Evolutionary conservation across 2,329 filamentous ascomycete species (phyloP).

Genomic region (Penicillium frequentans): DNA sequence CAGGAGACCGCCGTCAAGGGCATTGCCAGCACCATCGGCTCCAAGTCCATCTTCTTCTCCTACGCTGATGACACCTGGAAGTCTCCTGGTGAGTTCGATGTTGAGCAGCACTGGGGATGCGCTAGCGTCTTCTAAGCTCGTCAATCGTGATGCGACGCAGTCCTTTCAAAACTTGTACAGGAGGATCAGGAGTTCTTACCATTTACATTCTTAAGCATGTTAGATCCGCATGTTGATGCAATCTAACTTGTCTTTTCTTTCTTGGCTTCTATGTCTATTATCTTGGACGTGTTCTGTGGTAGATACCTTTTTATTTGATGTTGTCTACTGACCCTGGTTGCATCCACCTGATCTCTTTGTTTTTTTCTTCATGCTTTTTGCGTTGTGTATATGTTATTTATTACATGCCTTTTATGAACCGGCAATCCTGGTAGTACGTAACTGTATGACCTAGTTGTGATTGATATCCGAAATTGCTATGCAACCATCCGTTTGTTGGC

Average conservation of each 20-base stretch:
- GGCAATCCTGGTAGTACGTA: background rate
- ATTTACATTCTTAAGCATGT: background rate
- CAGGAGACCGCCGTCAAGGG: slow-evolving; percentile 72
- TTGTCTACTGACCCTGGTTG: slow-evolving; percentile 28
- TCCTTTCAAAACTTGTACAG: slow-evolving; percentile 26
- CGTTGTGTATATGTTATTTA: slow-evolving; percentile 10
- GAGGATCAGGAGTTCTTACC: slow-evolving; percentile 7
- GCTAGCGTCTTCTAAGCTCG: slow-evolving; percentile 50
- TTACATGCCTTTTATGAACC: slow-evolving; percentile 2
- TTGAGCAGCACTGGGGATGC: slow-evolving; percentile 82
- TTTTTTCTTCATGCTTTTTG: slow-evolving; percentile 23
- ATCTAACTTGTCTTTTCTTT: slow-evolving; percentile 10
- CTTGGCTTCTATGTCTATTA: slow-evolving; percentile 25
- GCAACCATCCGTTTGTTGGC: background rate
- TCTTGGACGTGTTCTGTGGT: slow-evolving; percentile 25
- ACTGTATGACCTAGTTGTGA: background rate
- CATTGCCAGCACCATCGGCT: slow-evolving; percentile 66
- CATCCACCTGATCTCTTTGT: slow-evolving; percentile 23
- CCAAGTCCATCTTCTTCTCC: slow-evolving; percentile 77
- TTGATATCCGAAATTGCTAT: background rate
- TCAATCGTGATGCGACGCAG: slow-evolving; percentile 3
- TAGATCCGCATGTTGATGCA: background rate
- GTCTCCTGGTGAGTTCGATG: slow-evolving; percentile 63
- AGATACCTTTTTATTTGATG: slow-evolving; percentile 31
- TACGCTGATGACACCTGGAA: slow-evolving; percentile 83